Evolutionary conservation across 352 stramenopile genomes (phyloP), one percentile per base, ranked within the genome.

Genomic region (Phytophthora pluvialis): DNA sequence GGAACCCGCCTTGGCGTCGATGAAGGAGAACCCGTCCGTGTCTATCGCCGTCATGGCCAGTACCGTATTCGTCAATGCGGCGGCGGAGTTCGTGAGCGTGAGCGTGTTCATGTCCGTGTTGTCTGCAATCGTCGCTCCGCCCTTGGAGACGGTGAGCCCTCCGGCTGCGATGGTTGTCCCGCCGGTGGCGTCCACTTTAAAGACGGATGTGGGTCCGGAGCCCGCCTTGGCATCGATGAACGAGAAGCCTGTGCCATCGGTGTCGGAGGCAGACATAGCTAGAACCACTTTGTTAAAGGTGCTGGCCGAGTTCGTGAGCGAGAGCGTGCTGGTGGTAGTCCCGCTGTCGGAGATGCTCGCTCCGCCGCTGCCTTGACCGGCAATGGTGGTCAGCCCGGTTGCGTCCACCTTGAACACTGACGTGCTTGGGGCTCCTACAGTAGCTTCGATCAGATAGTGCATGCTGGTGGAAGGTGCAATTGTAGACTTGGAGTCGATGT

Each of bases 361-460:
- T 8, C 44, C 64, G 1, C 57, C 64, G 8, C 47, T 59, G 0
- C 49, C 38, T 31, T 60, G 54, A 42, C 64, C 64, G 3, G 8
- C 55, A 8, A 72, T 71, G 0, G 64, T 70, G 5, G 56, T 54
- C 0, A 70, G 15, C 1, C 51, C 59, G 0, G 45, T 56, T 5
- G 48, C 56, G 13, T 52, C 40, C 9, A 71, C 28, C 3, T 18
- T 57, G 18, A 71, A 71, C 0, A 67, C 43, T 1, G 56, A 62
- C 5, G 35, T 48, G 15, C 10, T 51, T 1, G 16, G 2, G 1
- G 44, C 44, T 11, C 54, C 54, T 35, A 63, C 36, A 0, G 51
- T 68, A 9, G 53, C 61, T 48, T 70, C 53, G 21, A 72, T 31
- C 5, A 72, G 32, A 16, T 67, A 72, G 36, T 72, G 50, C 64